These are phyloP conservation scores for Gossypium sturtianum DNA, from an alignment of 345 rosid genomes.

Conservation along the genomic window DNA sequence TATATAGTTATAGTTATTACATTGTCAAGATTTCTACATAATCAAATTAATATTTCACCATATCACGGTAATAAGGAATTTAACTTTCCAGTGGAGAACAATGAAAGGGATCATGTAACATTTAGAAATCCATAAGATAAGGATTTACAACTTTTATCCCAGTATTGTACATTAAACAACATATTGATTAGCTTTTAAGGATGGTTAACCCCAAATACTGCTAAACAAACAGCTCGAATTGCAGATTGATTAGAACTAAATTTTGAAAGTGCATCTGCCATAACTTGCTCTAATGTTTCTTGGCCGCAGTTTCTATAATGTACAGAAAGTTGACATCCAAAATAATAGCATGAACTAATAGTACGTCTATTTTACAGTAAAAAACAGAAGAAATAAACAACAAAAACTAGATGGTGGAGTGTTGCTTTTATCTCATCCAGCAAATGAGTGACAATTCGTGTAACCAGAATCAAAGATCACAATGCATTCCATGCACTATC, in stretches of 20 bases:
- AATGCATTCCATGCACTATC: background rate
- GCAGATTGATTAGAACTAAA: conserved; percentile 56
- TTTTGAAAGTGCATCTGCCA: conserved; percentile 65
- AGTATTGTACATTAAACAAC: background rate
- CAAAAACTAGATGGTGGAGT: background rate
- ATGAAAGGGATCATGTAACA: background rate
- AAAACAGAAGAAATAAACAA: background rate
- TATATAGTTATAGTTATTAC: background rate
- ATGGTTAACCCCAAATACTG: conserved; percentile 87
- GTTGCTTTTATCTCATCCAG: background rate
- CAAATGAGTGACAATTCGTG: background rate
- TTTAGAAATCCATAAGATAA: background rate
- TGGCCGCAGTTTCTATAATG: conserved; percentile 66
- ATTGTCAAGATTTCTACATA: background rate
- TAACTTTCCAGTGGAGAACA: background rate
- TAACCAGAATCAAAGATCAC: background rate
- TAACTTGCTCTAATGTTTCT: conserved; percentile 75
- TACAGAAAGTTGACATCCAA: background rate
- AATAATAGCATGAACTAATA: background rate
- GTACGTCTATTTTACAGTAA: background rate
- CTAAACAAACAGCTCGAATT: conserved; percentile 80
- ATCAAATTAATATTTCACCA: background rate
- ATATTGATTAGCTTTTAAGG: background rate
- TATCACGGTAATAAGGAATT: background rate
- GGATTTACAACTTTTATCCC: background rate